A percentile compares a stretch with the other conserved stretches of the same genome.
phyloP scores from a whole-genome alignment of 805 yeast species.

The Sungouiella thailandica region DNA sequence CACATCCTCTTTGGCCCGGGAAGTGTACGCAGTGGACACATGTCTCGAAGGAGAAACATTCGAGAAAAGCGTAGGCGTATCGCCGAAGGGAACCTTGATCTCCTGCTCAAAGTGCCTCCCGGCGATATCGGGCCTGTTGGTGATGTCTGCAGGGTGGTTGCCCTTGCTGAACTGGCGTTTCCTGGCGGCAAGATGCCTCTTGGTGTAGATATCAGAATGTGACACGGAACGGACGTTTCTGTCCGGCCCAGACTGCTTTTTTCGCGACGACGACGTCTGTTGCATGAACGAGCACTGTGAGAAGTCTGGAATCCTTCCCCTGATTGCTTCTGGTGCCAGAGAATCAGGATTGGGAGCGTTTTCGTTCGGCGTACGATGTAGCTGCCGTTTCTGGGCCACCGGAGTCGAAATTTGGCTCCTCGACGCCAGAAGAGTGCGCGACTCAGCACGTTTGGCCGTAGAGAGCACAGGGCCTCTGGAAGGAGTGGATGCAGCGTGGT shows the following conservation, averaged over 20 bases:
- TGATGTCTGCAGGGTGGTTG: slow-evolving; percentile 2
- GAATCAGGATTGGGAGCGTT: slow-evolving; percentile 3
- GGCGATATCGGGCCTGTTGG: slow-evolving; percentile 1
- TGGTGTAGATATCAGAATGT: slow-evolving; percentile 10
- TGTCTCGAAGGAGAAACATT: slow-evolving; percentile 7
- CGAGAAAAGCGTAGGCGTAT: slow-evolving; percentile 8
- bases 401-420: slow-evolving; percentile 1
- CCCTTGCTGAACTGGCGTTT: slow-evolving; percentile 8
- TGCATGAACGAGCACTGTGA: slow-evolving; percentile 35
- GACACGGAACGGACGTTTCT: slow-evolving; percentile 8
- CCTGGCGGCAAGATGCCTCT: slow-evolving; percentile 3
- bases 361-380: slow-evolving; percentile 6
- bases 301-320: slow-evolving; percentile 6
- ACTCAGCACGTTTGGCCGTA: slow-evolving; percentile 21
- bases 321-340: slow-evolving; percentile 3
- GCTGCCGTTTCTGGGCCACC: slow-evolving; percentile 9
- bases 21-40: slow-evolving; percentile 4
- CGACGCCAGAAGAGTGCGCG: slow-evolving; percentile 5
- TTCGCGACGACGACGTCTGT: slow-evolving; percentile 35
- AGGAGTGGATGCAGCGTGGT: slow-evolving; percentile 15
- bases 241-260: slow-evolving; percentile 18
- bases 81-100: slow-evolving; percentile 2
- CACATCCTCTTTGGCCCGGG: slow-evolving; percentile 7
- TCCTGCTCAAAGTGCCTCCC: background rate
- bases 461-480: slow-evolving; percentile 14